Conservation (phyloP, 768 basidiomycete genomes). For the Pleurotus ostreatus region DNA sequence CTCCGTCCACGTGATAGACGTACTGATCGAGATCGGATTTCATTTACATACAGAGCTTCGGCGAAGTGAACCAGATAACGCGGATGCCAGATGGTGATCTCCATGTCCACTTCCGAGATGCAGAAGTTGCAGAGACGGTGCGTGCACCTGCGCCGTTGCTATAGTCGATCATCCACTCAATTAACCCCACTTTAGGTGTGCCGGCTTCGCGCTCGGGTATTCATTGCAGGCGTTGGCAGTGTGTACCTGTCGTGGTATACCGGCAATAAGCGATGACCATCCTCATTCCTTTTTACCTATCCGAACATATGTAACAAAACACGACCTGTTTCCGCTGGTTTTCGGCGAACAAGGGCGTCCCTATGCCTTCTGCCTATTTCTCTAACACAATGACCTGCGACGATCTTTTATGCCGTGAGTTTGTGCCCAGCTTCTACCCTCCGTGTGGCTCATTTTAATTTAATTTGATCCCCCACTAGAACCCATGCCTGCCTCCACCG, state of each 20-base stretch:
- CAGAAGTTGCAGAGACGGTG: slow-evolving; percentile 80
- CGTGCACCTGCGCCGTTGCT: slow-evolving; percentile 19
- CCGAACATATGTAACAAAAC: slow-evolving; percentile 4
- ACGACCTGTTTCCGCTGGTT: not conserved
- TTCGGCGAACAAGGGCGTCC: not conserved
- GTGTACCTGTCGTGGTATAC: slow-evolving; percentile 74
- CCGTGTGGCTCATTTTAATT: not conserved
- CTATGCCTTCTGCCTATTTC: not conserved
- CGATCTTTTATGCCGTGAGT: slow-evolving; percentile 8
- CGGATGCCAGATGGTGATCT: slow-evolving; percentile 76
- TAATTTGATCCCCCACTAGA: not conserved
- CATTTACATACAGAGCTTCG: slow-evolving; percentile 58
- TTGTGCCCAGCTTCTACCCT: not conserved
- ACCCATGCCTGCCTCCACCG: not conserved
- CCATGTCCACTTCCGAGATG: slow-evolving; percentile 69
- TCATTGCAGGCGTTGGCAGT: slow-evolving; percentile 72
- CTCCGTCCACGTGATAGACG: not conserved
- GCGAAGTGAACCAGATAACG: slow-evolving; percentile 68
- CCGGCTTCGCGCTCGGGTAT: slow-evolving; percentile 70
- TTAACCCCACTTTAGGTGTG: slow-evolving; percentile 50
- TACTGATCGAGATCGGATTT: slow-evolving; percentile 6
- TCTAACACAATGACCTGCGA: slow-evolving; percentile 1
- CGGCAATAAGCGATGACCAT: slow-evolving; percentile 41
- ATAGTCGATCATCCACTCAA: not conserved
- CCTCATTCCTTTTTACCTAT: not conserved